Base-by-base conservation (phyloP, 805 yeast genomes). In the Saccharomycopsis fermentans region DNA sequence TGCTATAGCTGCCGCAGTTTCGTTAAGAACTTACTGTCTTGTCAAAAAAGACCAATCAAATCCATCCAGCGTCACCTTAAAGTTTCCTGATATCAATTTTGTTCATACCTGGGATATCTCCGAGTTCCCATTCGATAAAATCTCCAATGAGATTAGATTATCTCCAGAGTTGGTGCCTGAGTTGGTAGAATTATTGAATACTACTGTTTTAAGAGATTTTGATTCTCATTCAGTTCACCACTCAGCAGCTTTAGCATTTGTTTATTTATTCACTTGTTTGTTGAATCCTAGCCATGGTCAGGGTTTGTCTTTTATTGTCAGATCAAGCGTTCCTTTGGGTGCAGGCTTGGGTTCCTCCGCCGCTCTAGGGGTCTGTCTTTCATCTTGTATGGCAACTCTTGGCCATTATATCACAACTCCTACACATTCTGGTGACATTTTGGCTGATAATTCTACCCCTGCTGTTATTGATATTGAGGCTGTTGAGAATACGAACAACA, bases 331-430 rank as follows among this genome's bases (percentile, higher is more conserved):
- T 55, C 99, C 99, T 0, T 86, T 92, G 54, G 97, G 99, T 43
- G 97, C 99, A 0, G 99, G 99, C 0, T 77, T 94, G 54, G 99
- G 99, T 0, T 88, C 96, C 1, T 87, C 96, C 52, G 98, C 98
- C 0, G 83, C 96, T 1, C 80, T 89, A 17, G 81, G 95, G 0
- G 98, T 94, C 3, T 84, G 94, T 66, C 68, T 94, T 39, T 80
- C 96, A 0, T 74, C 92, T 16, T 95, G 94, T 0, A 74, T 92
- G 67, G 73, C 84, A 2, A 71, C 81, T 36, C 67, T 85, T 24
- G 87, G 88, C 0, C 80, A 80, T 2, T 83, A 80, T 62, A 73
- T 86, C 17, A 55, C 63, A 2, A 64, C 66, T 1, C 80, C 86
- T 2, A 36, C 68, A 0, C 55, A 54, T 16, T 26, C 17, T 29